Conservation (phyloP, 192 early-diverging fungal genomes). For the Coemansia sp. region DNA sequence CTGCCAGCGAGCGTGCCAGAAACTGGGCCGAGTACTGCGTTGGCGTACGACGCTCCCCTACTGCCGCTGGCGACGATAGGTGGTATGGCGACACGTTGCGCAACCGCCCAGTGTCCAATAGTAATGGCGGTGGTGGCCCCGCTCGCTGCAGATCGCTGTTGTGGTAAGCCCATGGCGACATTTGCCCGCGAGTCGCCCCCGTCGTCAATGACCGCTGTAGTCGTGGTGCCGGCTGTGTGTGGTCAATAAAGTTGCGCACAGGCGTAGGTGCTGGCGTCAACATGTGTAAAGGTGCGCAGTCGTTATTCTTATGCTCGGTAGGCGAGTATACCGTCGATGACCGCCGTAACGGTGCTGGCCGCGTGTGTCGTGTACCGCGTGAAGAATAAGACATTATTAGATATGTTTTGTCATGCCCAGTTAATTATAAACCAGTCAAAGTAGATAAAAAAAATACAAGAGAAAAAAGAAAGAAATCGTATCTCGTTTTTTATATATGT, state of each 20-base stretch:
- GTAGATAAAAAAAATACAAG: background rate
- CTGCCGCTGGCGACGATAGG: background rate
- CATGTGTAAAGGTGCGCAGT: conserved; percentile 9
- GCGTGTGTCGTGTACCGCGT: conserved; percentile 5
- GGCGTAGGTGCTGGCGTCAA: conserved; percentile 29
- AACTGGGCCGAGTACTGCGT: conserved; percentile 11
- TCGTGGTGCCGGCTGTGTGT: background rate
- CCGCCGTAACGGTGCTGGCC: background rate
- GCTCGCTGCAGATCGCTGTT: conserved; percentile 4
- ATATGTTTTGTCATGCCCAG: background rate
- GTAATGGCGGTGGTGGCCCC: background rate
- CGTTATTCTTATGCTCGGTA: background rate
- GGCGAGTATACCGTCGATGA: background rate
- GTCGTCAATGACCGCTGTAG: conserved; percentile 5
- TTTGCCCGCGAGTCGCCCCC: conserved; percentile 3
- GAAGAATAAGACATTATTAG: conserved; percentile 3
- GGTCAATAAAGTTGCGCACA: conserved; percentile 2
- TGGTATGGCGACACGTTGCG: conserved; percentile 12
- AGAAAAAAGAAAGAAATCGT: background rate
- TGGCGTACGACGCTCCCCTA: background rate
- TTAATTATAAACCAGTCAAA: background rate
- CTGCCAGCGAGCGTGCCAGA: conserved; percentile 1
- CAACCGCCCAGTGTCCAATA: background rate
- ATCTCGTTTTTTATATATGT: background rate
- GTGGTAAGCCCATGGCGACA: conserved; percentile 6